Percentiles rank a stretch among this genome's conserved stretches.
Conservation (phyloP, 73 alveolate species). For the Uronychia setigera region DNA sequence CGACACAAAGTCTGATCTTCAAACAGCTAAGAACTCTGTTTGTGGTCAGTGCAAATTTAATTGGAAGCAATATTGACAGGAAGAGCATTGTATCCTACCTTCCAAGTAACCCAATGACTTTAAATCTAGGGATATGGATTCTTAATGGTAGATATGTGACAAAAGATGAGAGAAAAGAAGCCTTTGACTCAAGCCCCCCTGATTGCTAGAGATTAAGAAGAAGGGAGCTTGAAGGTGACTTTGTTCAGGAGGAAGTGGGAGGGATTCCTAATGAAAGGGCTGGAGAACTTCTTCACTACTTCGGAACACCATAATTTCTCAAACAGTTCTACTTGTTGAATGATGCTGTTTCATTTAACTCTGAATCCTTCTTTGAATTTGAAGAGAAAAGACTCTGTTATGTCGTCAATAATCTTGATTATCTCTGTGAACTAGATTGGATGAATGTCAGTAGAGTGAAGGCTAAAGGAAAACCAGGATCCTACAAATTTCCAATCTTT, state of each 20-base stretch:
- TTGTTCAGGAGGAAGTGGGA: background rate
- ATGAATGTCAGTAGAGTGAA: background rate
- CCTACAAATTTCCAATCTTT: conserved; percentile 8
- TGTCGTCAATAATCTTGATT: background rate
- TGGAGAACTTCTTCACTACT: background rate
- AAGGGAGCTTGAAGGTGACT: background rate
- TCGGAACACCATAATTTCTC: background rate
- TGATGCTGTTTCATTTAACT: background rate
- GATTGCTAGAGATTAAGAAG: background rate
- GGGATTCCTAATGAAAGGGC: background rate
- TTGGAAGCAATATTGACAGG: background rate
- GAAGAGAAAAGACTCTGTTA: conserved; percentile 14
- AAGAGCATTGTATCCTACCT: background rate
- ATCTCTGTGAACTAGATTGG: conserved; percentile 13
- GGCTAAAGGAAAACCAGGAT: background rate
- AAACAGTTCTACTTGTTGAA: background rate
- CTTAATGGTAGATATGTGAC: conserved; percentile 1
- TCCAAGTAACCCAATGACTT: background rate
- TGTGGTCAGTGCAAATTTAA: background rate
- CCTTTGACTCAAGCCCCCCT: background rate
- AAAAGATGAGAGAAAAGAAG: background rate
- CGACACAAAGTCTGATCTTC: background rate
- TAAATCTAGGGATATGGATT: background rate
- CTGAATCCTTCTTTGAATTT: conserved; percentile 2
- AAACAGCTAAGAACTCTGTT: background rate